Evolutionary conservation across 169 alveolate species (phyloP), one percentile per base, ranked within the genome.

Genomic region (Eimeria mitis): DNA sequence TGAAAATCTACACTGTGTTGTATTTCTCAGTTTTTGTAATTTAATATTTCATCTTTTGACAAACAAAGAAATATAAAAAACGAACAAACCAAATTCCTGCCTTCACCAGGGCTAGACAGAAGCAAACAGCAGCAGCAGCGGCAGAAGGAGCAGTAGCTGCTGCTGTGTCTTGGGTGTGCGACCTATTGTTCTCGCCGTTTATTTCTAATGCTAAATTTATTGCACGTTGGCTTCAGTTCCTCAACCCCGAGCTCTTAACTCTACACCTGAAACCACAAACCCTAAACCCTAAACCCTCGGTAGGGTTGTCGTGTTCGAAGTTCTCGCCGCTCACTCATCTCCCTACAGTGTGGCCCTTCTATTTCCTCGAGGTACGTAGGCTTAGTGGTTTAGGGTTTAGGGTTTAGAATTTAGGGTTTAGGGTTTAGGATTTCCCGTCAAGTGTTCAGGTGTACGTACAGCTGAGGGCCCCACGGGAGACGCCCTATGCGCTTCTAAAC

Each of bases 381-480:
- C 47, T 42, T 16, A 21, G 16, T 28, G 83, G 83, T 31, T 73
- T 37, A 73, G 56, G 83, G 83, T 73, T 73, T 37, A 37, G 83
- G 54, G 83, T 73, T 73, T 73, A 37, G 83, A 28, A 56, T 73
- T 73, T 73, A 37, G 54, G 65, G 89, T 78, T 78, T 78, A 78
- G 89, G 89, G 89, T 78, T 42, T 78, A 44, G 59, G 40, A 52
- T 44, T 49, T 42, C 0, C 44, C 65, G 25, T 21, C 68, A 8
- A 1, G 23, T 19, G 44, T 47, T 44, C 65, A 6, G 89, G 89
- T 47, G 89, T 78, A 78, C 89, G 44, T 47, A 78, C 70, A 49
- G 65, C 31, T 42, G 42, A 73, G 89, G 61, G 89, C 89, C 89
- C 89, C 89, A 78, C 44, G 65, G 42, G 65, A 78, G 89, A 37